phyloP scores from a whole-genome alignment of 2,329 filamentous ascomycete species.

The Graphilbum sp. region DNA sequence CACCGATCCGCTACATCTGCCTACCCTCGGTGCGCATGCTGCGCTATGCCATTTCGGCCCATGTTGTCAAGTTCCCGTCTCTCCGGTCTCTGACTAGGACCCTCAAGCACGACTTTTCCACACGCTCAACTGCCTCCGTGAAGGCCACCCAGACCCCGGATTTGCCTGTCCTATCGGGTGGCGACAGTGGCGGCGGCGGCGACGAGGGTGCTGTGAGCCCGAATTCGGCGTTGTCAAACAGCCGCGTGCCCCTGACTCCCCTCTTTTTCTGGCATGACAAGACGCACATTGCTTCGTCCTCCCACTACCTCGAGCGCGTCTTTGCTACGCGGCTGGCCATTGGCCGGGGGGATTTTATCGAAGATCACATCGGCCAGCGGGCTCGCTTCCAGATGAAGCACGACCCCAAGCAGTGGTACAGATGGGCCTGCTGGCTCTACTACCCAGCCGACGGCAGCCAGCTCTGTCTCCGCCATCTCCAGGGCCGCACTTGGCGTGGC shows the following conservation, averaged over 20 bases:
- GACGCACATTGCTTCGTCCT: slow-evolving; percentile 31
- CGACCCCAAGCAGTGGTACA: slow-evolving; percentile 27
- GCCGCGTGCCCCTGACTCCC: slow-evolving; percentile 29
- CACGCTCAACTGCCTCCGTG: not conserved
- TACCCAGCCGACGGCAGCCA: slow-evolving; percentile 27
- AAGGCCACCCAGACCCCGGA: no score
- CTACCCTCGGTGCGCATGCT: slow-evolving; percentile 34
- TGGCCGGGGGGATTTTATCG: slow-evolving; percentile 35
- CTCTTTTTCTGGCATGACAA: slow-evolving; percentile 46
- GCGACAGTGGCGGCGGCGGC: no score
- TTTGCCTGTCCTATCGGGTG: no score
- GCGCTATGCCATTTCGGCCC: slow-evolving; percentile 29
- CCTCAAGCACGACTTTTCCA: slow-evolving; percentile 24
- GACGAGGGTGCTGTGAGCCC: not conserved
- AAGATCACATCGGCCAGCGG: slow-evolving; percentile 37
- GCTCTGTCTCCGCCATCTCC: slow-evolving; percentile 31
- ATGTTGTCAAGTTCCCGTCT: slow-evolving; percentile 25
- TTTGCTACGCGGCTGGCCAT: slow-evolving; percentile 34
- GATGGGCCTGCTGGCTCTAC: slow-evolving; percentile 40
- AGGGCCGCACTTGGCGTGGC: slow-evolving; percentile 34
- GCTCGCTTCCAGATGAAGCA: slow-evolving; percentile 40
- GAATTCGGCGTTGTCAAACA: no score
- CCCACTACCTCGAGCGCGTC: slow-evolving; percentile 31
- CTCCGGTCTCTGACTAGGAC: slow-evolving; percentile 24
- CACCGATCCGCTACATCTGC: slow-evolving; percentile 33